phyloP scores from a whole-genome alignment of 768 basidiomycete genomes.

The Exsudoporus frostii region DNA sequence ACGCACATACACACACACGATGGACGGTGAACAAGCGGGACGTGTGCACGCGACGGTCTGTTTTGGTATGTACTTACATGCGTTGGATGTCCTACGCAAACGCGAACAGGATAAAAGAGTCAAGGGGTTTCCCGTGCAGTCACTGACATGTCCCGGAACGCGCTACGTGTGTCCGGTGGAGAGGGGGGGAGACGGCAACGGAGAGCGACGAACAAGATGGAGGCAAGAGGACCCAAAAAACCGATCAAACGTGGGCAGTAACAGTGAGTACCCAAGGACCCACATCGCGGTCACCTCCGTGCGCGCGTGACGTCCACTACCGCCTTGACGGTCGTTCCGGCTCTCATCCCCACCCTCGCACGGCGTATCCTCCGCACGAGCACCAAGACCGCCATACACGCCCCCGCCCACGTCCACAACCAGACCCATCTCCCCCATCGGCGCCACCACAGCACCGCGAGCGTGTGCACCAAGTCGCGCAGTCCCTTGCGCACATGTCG shows the following conservation, averaged over 20 bases:
- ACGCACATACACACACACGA: too few relatives aligned
- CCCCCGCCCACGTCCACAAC: constrained; percentile 20
- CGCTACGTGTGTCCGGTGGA: not conserved
- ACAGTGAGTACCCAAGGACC: too few relatives aligned
- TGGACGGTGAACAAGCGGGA: too few relatives aligned
- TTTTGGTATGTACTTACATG: too few relatives aligned
- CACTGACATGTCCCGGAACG: not conserved
- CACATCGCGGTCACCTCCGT: not conserved
- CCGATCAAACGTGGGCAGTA: too few relatives aligned
- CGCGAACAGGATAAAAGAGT: too few relatives aligned
- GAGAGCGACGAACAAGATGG: not conserved
- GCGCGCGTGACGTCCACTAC: not conserved
- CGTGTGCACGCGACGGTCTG: too few relatives aligned
- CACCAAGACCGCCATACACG: constrained; percentile 32
- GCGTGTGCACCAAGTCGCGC: constrained; percentile 62
- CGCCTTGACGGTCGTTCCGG: not conserved
- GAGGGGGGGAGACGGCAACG: too few relatives aligned
- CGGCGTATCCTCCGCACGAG: constrained; percentile 10
- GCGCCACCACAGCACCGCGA: constrained; percentile 62
- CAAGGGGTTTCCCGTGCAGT: not conserved
- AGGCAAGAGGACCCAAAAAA: too few relatives aligned
- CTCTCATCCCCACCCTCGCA: not conserved
- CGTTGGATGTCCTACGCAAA: too few relatives aligned
- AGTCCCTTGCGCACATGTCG: constrained; percentile 65
- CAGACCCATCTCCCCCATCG: constrained; percentile 49